Percentiles rank a stretch among this genome's conserved stretches.
phyloP scores from a whole-genome alignment of 2,329 filamentous ascomycete species.

The Aspergillus phoenicis region DNA sequence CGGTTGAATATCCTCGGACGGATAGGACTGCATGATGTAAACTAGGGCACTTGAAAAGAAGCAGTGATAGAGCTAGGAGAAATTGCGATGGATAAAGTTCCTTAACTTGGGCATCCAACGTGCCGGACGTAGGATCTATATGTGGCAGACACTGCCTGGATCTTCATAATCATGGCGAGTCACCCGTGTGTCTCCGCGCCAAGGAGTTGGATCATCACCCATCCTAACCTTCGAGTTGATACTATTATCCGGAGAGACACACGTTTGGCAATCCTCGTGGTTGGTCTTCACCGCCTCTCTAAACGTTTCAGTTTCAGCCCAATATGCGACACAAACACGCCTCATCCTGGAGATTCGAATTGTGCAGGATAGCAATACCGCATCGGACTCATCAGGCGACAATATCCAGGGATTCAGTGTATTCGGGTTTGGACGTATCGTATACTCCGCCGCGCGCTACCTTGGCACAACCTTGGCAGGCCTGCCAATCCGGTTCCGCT shows the following conservation, averaged over 20 bases:
- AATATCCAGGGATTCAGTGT: neutral
- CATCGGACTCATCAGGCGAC: conserved; percentile 11
- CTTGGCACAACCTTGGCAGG: conserved; percentile 18
- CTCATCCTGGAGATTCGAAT: neutral
- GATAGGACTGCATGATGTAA: conserved; percentile 16
- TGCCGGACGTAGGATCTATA: neutral
- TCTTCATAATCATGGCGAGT: neutral
- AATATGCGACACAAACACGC: neutral
- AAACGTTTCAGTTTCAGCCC: conserved; percentile 14
- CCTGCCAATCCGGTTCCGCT: conserved; percentile 4
- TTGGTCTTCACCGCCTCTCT: conserved; percentile 14
- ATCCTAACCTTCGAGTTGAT: neutral
- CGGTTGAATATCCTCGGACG: conserved; percentile 11
- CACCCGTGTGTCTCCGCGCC: conserved; percentile 6
- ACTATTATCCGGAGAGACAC: conserved; percentile 1
- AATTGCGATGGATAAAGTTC: conserved; percentile 7
- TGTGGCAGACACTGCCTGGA: neutral
- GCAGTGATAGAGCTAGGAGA: neutral
- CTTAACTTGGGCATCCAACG: neutral
- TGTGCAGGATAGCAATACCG: neutral
- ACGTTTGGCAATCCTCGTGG: conserved; percentile 14
- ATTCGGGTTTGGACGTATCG: conserved; percentile 17
- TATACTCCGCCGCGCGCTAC: conserved; percentile 6
- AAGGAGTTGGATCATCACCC: conserved; percentile 1
- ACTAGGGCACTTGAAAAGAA: neutral